Evolutionary conservation across 2,329 filamentous ascomycete genomes (phyloP), one percentile per base, ranked within the genome.

Genomic region (Claviceps purpurea): DNA sequence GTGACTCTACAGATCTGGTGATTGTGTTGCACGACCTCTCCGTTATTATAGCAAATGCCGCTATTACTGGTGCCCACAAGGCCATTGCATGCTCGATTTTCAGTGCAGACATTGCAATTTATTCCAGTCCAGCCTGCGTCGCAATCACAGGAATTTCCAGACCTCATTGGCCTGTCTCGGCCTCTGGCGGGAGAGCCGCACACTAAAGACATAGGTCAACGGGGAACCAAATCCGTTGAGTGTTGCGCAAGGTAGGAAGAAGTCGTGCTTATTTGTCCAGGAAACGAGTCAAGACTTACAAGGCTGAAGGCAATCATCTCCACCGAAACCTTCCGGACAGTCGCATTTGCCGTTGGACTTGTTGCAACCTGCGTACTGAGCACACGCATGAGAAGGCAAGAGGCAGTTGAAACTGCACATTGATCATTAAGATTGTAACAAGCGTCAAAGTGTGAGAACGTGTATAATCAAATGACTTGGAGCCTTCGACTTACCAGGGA

Each of bases 1-100:
- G 90, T 97, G 58, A 98, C 93, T 67, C 94, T 88, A 70, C 93
- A 98, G 73, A 95, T 93, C 70, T 98, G 94, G 70, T 89, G 91
- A 72, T 97, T 98, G 69, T 94, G 82, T 61, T 93, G 89, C 56
- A 97, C 84, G 11, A 94, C 84, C 59, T 95, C 81, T 46, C 91
- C 91, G 59, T 91, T 84, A 62, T 87, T 85, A 66, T 96, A 97
- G 71, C 93, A 98, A 11, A 95, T 83, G 37, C 89, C 93, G 46
- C 84, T 89, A 55, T 88, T 79, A 3, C 79, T 79, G 14, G 84
- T 82, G 4, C 88, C 87, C 83, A 95, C 95, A 68, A 98, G 73
- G 38, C 87, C 83, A 65, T 93, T 81, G 64, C 93, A 98, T 16
- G 87, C 90, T 59, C 85, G 74, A 65, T 97, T 77, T 4, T 82